phyloP scores from a whole-genome alignment of 2,329 filamentous ascomycete genomes.

The Cyclaneusma minus region DNA sequence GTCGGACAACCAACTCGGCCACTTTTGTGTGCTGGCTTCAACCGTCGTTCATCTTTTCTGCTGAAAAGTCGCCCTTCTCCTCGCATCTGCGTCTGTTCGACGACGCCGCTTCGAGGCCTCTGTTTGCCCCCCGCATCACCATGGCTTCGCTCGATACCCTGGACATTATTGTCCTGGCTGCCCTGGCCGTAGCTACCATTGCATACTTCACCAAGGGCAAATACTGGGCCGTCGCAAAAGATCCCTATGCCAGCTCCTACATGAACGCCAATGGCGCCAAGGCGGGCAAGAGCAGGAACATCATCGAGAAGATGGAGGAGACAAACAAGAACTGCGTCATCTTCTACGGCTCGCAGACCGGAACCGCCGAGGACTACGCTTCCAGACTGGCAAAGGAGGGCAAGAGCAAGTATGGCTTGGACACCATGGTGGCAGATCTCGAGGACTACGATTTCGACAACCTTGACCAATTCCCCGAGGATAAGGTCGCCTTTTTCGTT shows the following conservation, averaged over 20 bases:
- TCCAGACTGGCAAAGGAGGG: slow-evolving; percentile 94
- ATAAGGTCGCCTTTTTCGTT: slow-evolving; percentile 90
- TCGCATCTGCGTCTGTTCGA: slow-evolving; percentile 1
- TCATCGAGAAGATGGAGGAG: slow-evolving; percentile 92
- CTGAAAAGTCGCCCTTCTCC: no score
- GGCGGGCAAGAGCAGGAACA: slow-evolving; percentile 75
- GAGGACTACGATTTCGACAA: slow-evolving; percentile 98
- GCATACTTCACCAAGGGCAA: slow-evolving; percentile 98
- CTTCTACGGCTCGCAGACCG: slow-evolving; percentile 97
- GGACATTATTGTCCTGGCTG: slow-evolving; percentile 81
- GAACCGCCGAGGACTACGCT: slow-evolving; percentile 96
- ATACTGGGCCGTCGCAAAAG: slow-evolving; percentile 77
- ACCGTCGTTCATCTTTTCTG: not conserved
- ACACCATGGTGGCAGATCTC: slow-evolving; percentile 95
- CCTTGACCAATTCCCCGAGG: slow-evolving; percentile 71
- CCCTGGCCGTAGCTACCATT: slow-evolving; percentile 70
- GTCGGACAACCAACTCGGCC: no score
- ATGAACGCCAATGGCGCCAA: slow-evolving; percentile 55
- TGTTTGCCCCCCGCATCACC: slow-evolving; percentile 13
- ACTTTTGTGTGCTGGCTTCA: not conserved
- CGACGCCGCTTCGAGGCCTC: not conserved
- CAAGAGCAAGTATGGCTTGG: slow-evolving; percentile 86
- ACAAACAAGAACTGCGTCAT: slow-evolving; percentile 93
- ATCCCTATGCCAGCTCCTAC: slow-evolving; percentile 70
- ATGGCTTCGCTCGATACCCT: slow-evolving; percentile 97